Base-by-base conservation (phyloP, 2,329 filamentous ascomycete genomes). In the Fusarium aywerte region DNA sequence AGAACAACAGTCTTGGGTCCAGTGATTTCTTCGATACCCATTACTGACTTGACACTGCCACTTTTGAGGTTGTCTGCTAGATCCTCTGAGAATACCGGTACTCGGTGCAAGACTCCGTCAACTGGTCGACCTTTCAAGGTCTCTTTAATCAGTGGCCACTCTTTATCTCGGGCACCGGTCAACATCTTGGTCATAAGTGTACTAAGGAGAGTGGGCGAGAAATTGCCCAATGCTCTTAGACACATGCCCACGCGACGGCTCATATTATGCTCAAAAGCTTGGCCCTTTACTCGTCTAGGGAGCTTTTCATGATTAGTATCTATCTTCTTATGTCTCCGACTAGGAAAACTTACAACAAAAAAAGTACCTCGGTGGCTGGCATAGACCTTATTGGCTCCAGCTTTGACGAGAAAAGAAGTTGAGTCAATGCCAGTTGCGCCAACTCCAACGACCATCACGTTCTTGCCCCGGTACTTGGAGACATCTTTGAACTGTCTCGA, bases 371-470 rank as follows among this genome's bases (percentile, higher is more conserved):
- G 76, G 58, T 83, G 81, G n/a, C 81, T 80, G 44, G 81, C 65
- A 65, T 80, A 83, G 13, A 82, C 73, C 58, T 80, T 79, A 7
- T 72, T 68, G 8, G 80, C 77, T 25, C 62, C 67, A 10, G 51
- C 67, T n/a, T 65, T 77, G 62, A 27, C 74, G 68, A 48, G 76
- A 65, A 56, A 83, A 50, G 40, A 73, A 55, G 35, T 75, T 3
- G 71, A 65, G 35, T 76, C 74, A 1, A 69, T 69, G 15, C 72
- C 74, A 2, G 78, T 81, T 38, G 77, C 78, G 16, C 80, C 78
- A n/a, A 81, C 69, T n/a, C 82, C 82, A 7, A 84, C 74, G 0
- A 84, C 75, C 7, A 84, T 65, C 3, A 84, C 78, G n/a, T 75
- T 81, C 69, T 83, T 80, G 11, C 74, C 78, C 15, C 74, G 70